Base-by-base conservation (phyloP, 805 yeast genomes). In the Kurtzmaniella fragi region DNA sequence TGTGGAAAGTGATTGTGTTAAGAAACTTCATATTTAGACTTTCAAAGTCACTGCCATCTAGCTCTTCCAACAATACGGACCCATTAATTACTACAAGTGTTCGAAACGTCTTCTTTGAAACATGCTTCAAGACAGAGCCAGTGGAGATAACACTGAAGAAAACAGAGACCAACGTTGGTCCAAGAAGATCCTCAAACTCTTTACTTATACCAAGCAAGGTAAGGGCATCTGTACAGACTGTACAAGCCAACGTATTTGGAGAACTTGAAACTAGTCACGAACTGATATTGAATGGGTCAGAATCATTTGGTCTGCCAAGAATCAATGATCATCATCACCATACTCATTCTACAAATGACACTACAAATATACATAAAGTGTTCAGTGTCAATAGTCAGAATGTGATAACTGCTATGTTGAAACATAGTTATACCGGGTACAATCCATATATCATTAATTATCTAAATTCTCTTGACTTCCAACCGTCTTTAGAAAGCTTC, bases 1-100 rank as follows among this genome's bases (percentile, higher is more conserved):
- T 86, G 17, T 91, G 97, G 97, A 91, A 90, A 56, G 61, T 91
- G 10, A 80, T 81, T 12, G 77, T 77, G 3, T 58, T 88, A 40
- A 70, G 90, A 40, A 81, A 81, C 23, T 84, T 87, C 48, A 73
- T 90, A 7, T 70, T 62, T 42, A 76, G 80, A 35, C 77, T 79
- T 3, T 75, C 84, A 1, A 14, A 31, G 35, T 28, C 42, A 30
- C 13, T 31, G 13, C 7, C 23, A 20, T 26, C 39, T 14, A 17
- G 13, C 17, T n/a, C 16, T 14, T 17, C 29, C 4, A 17, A 33
- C 9, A 28, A 26, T 30, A 34, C 27, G 12, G n/a, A 28, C 30
- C 12, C 32, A 4, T 26, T 12, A 23, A 34, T 33, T 3, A 42
- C 44, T 25, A 37, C 59, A 2, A 46, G 49, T 6, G 73, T 72